Base-by-base conservation (phyloP, 1,284 basidiomycete genomes). In the Microbotryum intermedium region DNA sequence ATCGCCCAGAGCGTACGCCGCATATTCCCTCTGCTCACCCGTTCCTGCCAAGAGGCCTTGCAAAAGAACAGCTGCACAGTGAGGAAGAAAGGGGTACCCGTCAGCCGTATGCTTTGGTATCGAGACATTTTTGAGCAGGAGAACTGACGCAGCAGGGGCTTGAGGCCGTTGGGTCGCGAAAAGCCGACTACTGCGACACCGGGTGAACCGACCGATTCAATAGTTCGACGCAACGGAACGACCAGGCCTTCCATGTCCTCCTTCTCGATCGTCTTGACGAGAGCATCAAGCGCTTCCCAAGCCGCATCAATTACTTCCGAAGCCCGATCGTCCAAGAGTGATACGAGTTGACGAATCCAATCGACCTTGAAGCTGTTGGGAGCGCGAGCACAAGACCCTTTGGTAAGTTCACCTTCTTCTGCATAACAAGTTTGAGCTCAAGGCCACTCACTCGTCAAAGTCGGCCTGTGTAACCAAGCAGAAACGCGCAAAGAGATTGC, bases 291-390 rank as follows among this genome's bases (percentile, higher is more conserved):
- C 0, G 91, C 85, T 46, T 80, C 78, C 84, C 87, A 89, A 1
- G 93, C 90, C 0, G 87, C 85, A 3, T 83, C 85, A 69, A 94
- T 85, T 6, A 97, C 90, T 0, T 77, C 74, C 2, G 83, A 78
- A 62, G 85, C 81, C 8, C 78, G 76, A 72, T 97, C 94, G 69
- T 94, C 93, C 61, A 97, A 80, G 5, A 90, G 77, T 0, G 89
- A 83, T 4, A 98, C 79, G 18, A 98, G 81, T 69, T 92, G 89
- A n/a, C 93, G 85, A 60, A 98, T 83, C 91, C 93, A 97, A 75
- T 97, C 92, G 58, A 92, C 79, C 20, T 88, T 83, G 75, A 97
- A 98, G 58, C 29, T 26, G 57, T 26, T 23, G 39, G n/a, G 8
- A 50, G 8, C 26, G 18, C 20, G 5, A 74, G 72, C 42, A 74